Evolutionary conservation across 352 stramenopile species (phyloP).

Genomic region (Pythium plurisporium): DNA sequence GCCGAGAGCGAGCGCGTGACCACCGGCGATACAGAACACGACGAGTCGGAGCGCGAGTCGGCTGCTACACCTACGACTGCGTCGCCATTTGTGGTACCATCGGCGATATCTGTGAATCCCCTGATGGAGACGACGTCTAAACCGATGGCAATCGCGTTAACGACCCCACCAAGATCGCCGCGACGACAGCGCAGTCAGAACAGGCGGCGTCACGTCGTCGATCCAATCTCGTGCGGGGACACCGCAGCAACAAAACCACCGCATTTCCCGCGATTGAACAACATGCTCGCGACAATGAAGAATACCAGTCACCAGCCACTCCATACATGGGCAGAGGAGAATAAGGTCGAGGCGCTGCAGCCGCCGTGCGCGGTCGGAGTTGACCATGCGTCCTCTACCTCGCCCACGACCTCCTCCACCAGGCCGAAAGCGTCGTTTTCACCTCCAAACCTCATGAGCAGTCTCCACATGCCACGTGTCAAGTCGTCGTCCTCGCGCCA

Average conservation of each 20-base stretch:
- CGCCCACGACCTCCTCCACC: no score
- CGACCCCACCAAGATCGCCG: slow-evolving; percentile 1
- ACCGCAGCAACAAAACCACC: not conserved
- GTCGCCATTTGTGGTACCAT: not conserved
- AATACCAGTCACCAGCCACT: not conserved
- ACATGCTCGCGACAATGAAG: slow-evolving; percentile 21
- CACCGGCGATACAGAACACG: slow-evolving; percentile 1
- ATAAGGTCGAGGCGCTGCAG: not conserved
- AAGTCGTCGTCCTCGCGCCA: slow-evolving; percentile 19
- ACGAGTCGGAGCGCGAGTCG: slow-evolving; percentile 6
- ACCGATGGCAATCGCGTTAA: not conserved
- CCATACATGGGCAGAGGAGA: not conserved
- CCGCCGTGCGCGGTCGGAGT: no score
- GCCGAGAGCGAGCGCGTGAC: slow-evolving; percentile 12
- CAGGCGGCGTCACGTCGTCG: slow-evolving; percentile 5
- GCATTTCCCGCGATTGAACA: slow-evolving; percentile 18
- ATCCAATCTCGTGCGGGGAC: not conserved
- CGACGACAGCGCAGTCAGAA: not conserved
- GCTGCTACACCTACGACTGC: not conserved
- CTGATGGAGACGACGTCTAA: not conserved
- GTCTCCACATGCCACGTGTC: slow-evolving; percentile 17
- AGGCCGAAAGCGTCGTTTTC: slow-evolving; percentile 4
- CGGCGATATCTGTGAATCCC: not conserved
- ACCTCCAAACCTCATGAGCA: slow-evolving; percentile 17
- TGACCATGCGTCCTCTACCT: no score